phyloP scores from a whole-genome alignment of 192 early-diverging fungal species.

The Thamnidium elegans region DNA sequence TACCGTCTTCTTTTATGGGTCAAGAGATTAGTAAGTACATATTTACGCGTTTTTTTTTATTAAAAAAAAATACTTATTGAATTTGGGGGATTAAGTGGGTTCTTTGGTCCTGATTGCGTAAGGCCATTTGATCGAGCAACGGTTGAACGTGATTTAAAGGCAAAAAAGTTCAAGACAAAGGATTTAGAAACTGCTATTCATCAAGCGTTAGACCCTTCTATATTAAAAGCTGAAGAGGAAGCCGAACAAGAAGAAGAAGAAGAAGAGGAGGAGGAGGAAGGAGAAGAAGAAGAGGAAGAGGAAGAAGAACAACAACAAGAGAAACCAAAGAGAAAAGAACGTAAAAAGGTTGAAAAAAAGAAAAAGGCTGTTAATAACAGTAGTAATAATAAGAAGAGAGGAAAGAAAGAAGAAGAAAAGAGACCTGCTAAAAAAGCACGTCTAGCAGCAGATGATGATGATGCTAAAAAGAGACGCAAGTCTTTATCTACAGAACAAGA shows the following conservation, averaged over 20 bases:
- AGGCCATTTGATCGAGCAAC: slow-evolving; percentile 32
- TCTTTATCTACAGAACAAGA: slow-evolving; percentile 24
- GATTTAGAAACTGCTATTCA: slow-evolving; percentile 34
- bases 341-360: slow-evolving; percentile 5
- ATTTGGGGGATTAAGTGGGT: slow-evolving; percentile 23
- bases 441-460: slow-evolving; percentile 3
- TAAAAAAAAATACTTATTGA: background rate
- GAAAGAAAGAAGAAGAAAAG: slow-evolving; percentile 15
- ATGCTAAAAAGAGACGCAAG: slow-evolving; percentile 15
- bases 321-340: slow-evolving; percentile 8
- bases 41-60: background rate
- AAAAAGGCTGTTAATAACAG: background rate
- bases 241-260: slow-evolving; percentile 17
- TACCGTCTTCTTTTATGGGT: slow-evolving; percentile 44
- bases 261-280: slow-evolving; percentile 23
- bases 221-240: slow-evolving; percentile 19
- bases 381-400: slow-evolving; percentile 4
- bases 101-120: slow-evolving; percentile 39
- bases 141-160: slow-evolving; percentile 37
- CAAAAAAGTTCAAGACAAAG: slow-evolving; percentile 42
- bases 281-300: slow-evolving; percentile 20
- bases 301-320: slow-evolving; percentile 12
- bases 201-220: slow-evolving; percentile 36
- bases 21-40: slow-evolving; percentile 44
- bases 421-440: background rate